phyloP scores from a whole-genome alignment of 805 yeast genomes.

The Metschnikowia aberdeeniae region DNA sequence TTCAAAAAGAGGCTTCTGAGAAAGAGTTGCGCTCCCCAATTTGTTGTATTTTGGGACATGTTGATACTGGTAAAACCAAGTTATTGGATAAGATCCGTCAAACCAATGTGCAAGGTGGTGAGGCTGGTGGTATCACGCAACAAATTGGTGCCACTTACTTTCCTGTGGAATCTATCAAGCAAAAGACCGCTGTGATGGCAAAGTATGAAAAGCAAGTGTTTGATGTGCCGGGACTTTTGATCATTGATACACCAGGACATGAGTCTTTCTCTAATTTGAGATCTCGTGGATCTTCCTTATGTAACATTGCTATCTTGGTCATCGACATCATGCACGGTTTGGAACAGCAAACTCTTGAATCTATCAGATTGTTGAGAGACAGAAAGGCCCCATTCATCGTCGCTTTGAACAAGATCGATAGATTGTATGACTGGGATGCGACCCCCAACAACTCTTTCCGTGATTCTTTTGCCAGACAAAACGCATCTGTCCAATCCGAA shows the following conservation, averaged over 20 bases:
- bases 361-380: constrained; percentile 86
- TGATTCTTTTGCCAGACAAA: constrained; percentile 82
- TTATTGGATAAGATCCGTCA: constrained; percentile 95
- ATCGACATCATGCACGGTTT: constrained; percentile 99
- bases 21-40: constrained; percentile 92
- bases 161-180: constrained; percentile 91
- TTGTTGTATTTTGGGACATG: constrained; percentile 98
- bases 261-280: constrained; percentile 97
- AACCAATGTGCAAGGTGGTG: constrained; percentile 99
- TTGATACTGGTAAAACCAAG: constrained; percentile 99
- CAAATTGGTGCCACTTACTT: constrained; percentile 99
- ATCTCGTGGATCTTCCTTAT: constrained; percentile 97
- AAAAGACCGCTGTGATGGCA: constrained; percentile 89
- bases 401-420: constrained; percentile 95
- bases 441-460: constrained; percentile 94
- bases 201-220: constrained; percentile 77
- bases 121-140: constrained; percentile 99
- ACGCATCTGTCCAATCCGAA: constrained; percentile 82
- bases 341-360: constrained; percentile 96
- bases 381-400: constrained; percentile 98
- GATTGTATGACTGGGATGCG: constrained; percentile 91
- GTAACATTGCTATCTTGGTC: constrained; percentile 98
- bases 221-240: constrained; percentile 94
- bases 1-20: constrained; percentile 21
- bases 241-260: constrained; percentile 99